Evolutionary conservation across 2,329 filamentous ascomycete species (phyloP).

Genomic region (Decorospora gaudefroyi): DNA sequence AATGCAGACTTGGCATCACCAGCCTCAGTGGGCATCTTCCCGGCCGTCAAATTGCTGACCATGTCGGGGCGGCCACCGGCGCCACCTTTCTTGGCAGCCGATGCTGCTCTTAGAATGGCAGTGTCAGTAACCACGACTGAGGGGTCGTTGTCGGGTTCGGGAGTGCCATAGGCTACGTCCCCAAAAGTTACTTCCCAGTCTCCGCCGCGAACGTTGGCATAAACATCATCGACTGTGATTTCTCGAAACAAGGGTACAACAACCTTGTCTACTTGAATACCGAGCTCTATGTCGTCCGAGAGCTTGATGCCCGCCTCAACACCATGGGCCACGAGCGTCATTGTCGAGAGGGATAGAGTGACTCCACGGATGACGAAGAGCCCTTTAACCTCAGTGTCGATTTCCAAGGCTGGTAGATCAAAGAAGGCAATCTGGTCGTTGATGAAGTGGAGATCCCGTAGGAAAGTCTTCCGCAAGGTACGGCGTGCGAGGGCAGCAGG

Average conservation of each 20-base stretch:
- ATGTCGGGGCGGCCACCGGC: conserved; percentile 24
- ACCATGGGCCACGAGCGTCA: conserved; percentile 58
- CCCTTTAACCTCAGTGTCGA: conserved; percentile 59
- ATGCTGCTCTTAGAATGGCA: conserved; percentile 53
- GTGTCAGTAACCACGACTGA: conserved; percentile 53
- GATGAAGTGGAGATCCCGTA: conserved; percentile 55
- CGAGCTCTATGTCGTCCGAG: conserved; percentile 58
- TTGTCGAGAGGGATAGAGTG: conserved; percentile 56
- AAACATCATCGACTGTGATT: conserved; percentile 59
- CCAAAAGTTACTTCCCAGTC: conserved; percentile 57
- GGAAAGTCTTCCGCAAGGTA: conserved; percentile 44
- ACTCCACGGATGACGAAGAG: conserved; percentile 59
- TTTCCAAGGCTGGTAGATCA: conserved; percentile 58
- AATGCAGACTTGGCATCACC: conserved; percentile 44
- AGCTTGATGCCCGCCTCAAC: conserved; percentile 60
- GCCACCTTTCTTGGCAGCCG: conserved; percentile 16
- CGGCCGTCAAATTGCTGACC: conserved; percentile 48
- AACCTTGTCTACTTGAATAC: conserved; percentile 57
- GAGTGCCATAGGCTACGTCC: conserved; percentile 29
- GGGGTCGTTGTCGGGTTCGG: conserved; percentile 48
- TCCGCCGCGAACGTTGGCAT: conserved; percentile 60
- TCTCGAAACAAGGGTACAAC: conserved; percentile 55
- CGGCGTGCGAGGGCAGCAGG: conserved; percentile 47
- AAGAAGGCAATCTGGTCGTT: conserved; percentile 58
- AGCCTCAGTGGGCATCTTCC: conserved; percentile 40